Evolutionary conservation across 331 rosid species (phyloP).

Genomic region (Quercus tomentella): DNA sequence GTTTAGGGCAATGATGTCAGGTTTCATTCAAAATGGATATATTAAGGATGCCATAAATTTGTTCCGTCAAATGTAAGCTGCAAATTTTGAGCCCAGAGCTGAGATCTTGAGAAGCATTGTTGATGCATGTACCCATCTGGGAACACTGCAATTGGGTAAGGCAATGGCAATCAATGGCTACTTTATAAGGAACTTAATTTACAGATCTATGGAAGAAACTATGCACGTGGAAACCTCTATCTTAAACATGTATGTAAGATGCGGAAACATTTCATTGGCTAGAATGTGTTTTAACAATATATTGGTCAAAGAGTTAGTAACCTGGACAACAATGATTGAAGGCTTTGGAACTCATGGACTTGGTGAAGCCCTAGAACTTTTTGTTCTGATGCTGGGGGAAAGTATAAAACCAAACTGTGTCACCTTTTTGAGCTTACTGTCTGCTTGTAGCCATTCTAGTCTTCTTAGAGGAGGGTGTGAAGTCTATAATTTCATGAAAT

Average conservation of each 20-base stretch:
- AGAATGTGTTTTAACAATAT: conserved; percentile 28
- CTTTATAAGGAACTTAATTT: conserved; percentile 28
- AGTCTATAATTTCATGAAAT: conserved; percentile 42
- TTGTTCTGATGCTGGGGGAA: conserved; percentile 34
- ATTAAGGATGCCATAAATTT: conserved; percentile 36
- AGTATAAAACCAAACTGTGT: conserved; percentile 39
- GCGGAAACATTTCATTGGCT: conserved; percentile 46
- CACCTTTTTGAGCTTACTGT: conserved; percentile 51
- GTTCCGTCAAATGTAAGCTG: conserved; percentile 41
- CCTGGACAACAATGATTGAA: conserved; percentile 64
- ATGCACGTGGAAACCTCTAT: conserved; percentile 40
- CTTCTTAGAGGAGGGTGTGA: conserved; percentile 53
- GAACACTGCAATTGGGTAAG: conserved; percentile 47
- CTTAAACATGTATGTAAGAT: conserved; percentile 51
- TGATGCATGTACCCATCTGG: conserved; percentile 47
- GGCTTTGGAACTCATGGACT: conserved; percentile 51
- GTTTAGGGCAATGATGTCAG: conserved; percentile 50
- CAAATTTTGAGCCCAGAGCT: conserved; percentile 20
- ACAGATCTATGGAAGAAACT: conserved; percentile 5
- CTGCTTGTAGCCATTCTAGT: conserved; percentile 62
- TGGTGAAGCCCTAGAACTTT: conserved; percentile 38
- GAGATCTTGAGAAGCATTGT: conserved; percentile 44
- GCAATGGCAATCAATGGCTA: conserved; percentile 19
- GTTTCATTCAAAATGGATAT: conserved; percentile 49
- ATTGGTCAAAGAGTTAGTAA: conserved; percentile 39